phyloP scores from a whole-genome alignment of 108 stramenopile genomes.

The Epithemia pelagica region DNA sequence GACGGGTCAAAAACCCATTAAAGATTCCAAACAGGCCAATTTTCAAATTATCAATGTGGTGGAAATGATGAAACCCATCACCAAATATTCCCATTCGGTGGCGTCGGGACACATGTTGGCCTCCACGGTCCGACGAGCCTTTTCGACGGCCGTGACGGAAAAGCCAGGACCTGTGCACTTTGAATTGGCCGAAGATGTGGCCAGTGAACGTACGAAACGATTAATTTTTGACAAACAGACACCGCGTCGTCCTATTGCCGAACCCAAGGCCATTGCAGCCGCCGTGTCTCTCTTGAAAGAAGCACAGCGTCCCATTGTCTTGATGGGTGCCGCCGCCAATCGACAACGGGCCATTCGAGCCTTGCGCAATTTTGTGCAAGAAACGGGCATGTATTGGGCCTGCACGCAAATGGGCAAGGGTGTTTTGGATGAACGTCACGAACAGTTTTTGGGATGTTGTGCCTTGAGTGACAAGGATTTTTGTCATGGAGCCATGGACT shows the following conservation, averaged over 20 bases:
- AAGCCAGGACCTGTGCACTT: conserved; percentile 19
- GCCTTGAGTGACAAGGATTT: conserved; percentile 17
- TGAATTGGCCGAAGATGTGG: conserved; percentile 21
- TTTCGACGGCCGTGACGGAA: conserved; percentile 16
- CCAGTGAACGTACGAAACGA: background rate
- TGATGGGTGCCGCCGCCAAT: conserved; percentile 24
- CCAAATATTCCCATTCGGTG: conserved; percentile 17
- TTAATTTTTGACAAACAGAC: conserved; percentile 9
- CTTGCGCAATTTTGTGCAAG: conserved; percentile 18
- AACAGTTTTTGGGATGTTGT: conserved; percentile 12
- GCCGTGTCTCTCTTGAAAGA: conserved; percentile 7
- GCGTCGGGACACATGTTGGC: conserved; percentile 13
- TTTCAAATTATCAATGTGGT: conserved; percentile 26
- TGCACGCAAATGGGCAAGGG: conserved; percentile 30
- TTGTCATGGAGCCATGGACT: conserved; percentile 18
- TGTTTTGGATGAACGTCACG: conserved; percentile 13
- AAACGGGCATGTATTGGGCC: conserved; percentile 1
- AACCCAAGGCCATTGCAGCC: conserved; percentile 12
- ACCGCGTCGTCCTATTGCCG: conserved; percentile 16
- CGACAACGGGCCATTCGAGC: conserved; percentile 16
- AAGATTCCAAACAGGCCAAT: conserved; percentile 15
- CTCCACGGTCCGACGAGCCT: conserved; percentile 19
- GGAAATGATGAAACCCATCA: conserved; percentile 16
- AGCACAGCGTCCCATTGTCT: conserved; percentile 16
- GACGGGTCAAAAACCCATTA: conserved; percentile 20